Evolutionary conservation across 352 stramenopile species (phyloP).

Genomic region (Pythium utonaiense): DNA sequence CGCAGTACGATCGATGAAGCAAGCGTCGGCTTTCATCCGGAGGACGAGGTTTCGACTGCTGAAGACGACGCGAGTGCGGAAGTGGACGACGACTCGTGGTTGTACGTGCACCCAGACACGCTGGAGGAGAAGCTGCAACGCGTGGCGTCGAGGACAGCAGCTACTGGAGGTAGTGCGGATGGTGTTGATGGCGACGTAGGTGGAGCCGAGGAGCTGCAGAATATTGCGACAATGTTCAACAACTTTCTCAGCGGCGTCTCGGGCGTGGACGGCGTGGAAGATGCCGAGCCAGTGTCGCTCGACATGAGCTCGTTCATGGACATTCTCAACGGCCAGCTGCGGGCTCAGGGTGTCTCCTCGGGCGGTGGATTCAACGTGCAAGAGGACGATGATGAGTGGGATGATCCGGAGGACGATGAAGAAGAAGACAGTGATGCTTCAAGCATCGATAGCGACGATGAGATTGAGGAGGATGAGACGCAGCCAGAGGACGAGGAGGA

Average conservation of each 20-base stretch:
- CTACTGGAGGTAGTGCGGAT: background rate
- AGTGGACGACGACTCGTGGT: conserved; percentile 76
- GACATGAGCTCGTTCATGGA: conserved; percentile 70
- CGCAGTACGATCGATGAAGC: conserved; percentile 34
- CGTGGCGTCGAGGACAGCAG: background rate
- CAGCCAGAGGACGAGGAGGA: conserved; percentile 36
- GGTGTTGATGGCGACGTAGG: conserved; percentile 17
- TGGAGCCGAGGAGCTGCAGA: conserved; percentile 60
- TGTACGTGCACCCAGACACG: conserved; percentile 72
- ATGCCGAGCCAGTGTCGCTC: conserved; percentile 49
- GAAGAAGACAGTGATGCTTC: conserved; percentile 25
- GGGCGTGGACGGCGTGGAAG: conserved; percentile 65
- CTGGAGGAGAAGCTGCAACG: conserved; percentile 61
- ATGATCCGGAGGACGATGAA: conserved; percentile 15
- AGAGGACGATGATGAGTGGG: conserved; percentile 13
- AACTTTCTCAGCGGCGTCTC: conserved; percentile 65
- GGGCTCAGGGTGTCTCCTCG: background rate
- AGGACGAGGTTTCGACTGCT: background rate
- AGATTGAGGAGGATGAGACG: conserved; percentile 17
- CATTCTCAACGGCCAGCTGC: conserved; percentile 37
- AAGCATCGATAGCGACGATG: conserved; percentile 32
- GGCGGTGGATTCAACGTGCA: conserved; percentile 20
- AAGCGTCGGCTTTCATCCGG: background rate
- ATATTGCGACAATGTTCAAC: conserved; percentile 71
- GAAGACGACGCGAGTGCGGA: background rate